Percentiles rank a stretch among this genome's conserved stretches.
These are phyloP conservation scores for Coprinopsis marcescibilis DNA, from an alignment of 768 basidiomycete species.

Conservation along the genomic window DNA sequence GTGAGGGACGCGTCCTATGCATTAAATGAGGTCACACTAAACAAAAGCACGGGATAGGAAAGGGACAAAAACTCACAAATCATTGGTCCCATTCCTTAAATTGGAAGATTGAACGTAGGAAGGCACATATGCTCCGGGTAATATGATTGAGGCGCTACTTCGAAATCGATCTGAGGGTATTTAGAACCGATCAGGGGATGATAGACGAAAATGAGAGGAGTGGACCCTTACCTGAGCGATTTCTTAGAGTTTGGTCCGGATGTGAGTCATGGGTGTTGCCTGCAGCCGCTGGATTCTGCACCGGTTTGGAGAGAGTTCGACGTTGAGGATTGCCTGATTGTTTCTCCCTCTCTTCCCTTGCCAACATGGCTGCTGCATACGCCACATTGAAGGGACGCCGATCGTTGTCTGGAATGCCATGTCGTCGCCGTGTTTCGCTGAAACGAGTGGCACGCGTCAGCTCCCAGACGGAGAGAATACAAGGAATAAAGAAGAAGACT, in stretches of 20 bases:
- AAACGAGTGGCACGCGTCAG: constrained; percentile 17
- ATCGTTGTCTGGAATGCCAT: constrained; percentile 83
- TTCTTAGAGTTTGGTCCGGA: constrained; percentile 37
- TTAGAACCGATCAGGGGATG: not conserved
- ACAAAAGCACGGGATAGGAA: not conserved
- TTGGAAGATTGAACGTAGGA: not conserved
- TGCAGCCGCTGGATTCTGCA: constrained; percentile 10
- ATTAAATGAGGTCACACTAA: too few relatives aligned
- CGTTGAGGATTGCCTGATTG: not conserved
- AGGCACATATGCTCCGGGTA: constrained; percentile 6
- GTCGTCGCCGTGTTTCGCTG: constrained; percentile 67
- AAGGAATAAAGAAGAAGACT: constrained; percentile 17
- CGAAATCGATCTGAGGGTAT: constrained; percentile 4
- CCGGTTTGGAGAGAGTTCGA: not conserved
- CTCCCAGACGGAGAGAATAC: constrained; percentile 6
- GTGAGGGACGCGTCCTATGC: not conserved
- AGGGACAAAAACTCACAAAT: not conserved
- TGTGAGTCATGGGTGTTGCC: constrained; percentile 31
- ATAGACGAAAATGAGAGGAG: not conserved
- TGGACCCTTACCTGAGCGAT: constrained; percentile 36
- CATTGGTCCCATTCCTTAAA: not conserved
- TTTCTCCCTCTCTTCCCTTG: constrained; percentile 47
- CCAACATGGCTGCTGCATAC: constrained; percentile 63
- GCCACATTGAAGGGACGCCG: constrained; percentile 82
- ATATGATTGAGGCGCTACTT: constrained; percentile 5